Evolutionary conservation across 768 basidiomycete genomes (phyloP).

Genomic region (Phylloporus rhodoxanthus): DNA sequence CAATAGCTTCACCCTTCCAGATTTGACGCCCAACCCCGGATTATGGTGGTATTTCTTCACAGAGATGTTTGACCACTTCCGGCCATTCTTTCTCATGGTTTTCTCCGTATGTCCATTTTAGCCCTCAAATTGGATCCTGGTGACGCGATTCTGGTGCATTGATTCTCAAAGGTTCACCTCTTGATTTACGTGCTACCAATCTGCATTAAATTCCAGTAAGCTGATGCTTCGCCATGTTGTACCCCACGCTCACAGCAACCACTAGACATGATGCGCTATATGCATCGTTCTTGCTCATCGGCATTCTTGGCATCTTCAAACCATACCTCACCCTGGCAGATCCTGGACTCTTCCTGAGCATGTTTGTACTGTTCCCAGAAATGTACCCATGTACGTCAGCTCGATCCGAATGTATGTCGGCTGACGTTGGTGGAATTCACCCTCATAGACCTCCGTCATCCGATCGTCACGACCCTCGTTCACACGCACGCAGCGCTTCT

Average conservation of each 20-base stretch:
- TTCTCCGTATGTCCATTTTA: slow-evolving; percentile 63
- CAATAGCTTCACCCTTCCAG: slow-evolving; percentile 70
- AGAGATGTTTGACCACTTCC: slow-evolving; percentile 98
- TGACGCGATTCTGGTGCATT: not conserved
- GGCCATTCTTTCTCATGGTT: slow-evolving; percentile 90
- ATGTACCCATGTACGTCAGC: slow-evolving; percentile 63
- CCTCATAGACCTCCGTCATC: slow-evolving; percentile 69
- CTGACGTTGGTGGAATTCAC: not conserved
- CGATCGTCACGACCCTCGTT: slow-evolving; percentile 75
- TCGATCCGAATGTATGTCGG: not conserved
- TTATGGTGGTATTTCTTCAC: slow-evolving; percentile 99
- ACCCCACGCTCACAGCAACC: not conserved
- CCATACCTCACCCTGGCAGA: slow-evolving; percentile 90
- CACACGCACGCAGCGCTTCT: slow-evolving; percentile 81
- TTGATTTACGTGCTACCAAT: slow-evolving; percentile 78
- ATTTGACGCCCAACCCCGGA: slow-evolving; percentile 90
- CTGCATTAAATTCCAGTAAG: slow-evolving; percentile 83
- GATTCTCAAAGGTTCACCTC: slow-evolving; percentile 60
- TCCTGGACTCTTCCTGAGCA: slow-evolving; percentile 76
- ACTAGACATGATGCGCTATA: slow-evolving; percentile 79
- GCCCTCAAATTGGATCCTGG: not conserved
- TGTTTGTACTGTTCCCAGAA: slow-evolving; percentile 81
- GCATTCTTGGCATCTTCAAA: slow-evolving; percentile 81
- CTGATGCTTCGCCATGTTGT: not conserved
- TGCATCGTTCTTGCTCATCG: slow-evolving; percentile 68